Percentiles rank a stretch among this genome's conserved stretches.
Evolutionary conservation across 768 basidiomycete species (phyloP).

Genomic region (Tricholoma furcatifolium): DNA sequence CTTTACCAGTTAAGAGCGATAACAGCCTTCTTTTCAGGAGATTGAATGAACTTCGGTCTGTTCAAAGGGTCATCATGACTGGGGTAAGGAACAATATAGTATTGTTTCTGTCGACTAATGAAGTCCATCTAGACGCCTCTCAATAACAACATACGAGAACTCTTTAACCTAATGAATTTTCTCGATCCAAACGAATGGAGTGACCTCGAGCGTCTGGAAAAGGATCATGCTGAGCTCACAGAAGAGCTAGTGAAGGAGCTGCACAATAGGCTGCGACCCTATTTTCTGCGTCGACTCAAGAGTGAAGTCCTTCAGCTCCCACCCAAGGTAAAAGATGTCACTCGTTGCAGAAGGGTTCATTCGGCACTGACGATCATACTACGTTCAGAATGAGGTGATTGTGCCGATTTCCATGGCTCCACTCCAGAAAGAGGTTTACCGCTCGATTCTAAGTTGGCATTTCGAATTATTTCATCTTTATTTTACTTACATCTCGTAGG

Average conservation of each 20-base stretch:
- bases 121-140: slow-evolving; percentile 67
- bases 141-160: slow-evolving; percentile 95
- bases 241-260: slow-evolving; percentile 81
- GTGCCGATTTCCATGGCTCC: slow-evolving; percentile 88
- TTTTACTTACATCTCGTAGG: slow-evolving; percentile 36
- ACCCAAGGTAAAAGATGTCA: slow-evolving; percentile 60
- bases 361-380: background rate
- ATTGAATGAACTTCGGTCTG: slow-evolving; percentile 72
- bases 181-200: slow-evolving; percentile 76
- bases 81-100: slow-evolving; percentile 49
- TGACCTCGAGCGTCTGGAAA: slow-evolving; percentile 72
- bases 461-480: slow-evolving; percentile 13
- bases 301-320: slow-evolving; percentile 91
- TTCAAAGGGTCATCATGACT: slow-evolving; percentile 88
- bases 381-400: slow-evolving; percentile 78
- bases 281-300: slow-evolving; percentile 93
- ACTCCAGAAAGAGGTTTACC: slow-evolving; percentile 86
- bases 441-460: slow-evolving; percentile 71
- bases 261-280: slow-evolving; percentile 77
- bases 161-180: slow-evolving; percentile 98
- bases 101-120: slow-evolving; percentile 8
- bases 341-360: background rate
- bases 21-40: slow-evolving; percentile 76
- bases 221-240: slow-evolving; percentile 72
- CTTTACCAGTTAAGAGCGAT: slow-evolving; percentile 75